phyloP scores from a whole-genome alignment of 352 stramenopile species.

The Globisporangium paddicum region DNA sequence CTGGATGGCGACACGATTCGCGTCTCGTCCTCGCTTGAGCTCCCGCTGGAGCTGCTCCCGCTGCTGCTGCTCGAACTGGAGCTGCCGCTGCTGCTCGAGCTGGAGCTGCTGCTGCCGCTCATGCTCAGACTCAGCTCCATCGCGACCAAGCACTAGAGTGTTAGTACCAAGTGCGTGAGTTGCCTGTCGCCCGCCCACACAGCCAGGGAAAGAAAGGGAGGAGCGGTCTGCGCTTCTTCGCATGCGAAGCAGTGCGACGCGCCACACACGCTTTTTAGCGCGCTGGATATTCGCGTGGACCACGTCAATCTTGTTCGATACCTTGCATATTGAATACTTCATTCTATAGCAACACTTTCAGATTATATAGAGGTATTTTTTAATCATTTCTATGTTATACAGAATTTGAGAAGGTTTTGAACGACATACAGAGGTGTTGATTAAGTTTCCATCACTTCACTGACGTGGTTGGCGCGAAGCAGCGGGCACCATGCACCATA shows the following conservation, averaged over 20 bases:
- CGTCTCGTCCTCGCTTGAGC: slow-evolving; percentile 38
- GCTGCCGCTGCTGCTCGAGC: slow-evolving; percentile 19
- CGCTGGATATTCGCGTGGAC: slow-evolving; percentile 3
- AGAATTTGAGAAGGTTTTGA: background rate
- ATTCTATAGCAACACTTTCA: background rate
- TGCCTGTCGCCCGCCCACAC: background rate
- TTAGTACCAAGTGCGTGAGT: too few relatives aligned
- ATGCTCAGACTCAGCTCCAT: slow-evolving; percentile 15
- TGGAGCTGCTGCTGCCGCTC: slow-evolving; percentile 30
- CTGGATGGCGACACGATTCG: slow-evolving; percentile 7
- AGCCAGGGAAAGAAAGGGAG: background rate
- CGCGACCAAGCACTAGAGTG: too few relatives aligned
- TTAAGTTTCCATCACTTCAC: background rate
- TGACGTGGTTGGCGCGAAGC: background rate
- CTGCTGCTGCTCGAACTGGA: slow-evolving; percentile 22
- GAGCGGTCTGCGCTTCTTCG: slow-evolving; percentile 3
- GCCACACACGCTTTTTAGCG: background rate
- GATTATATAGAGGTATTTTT: background rate
- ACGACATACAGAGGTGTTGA: background rate
- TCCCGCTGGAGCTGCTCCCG: slow-evolving; percentile 35
- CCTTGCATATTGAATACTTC: background rate
- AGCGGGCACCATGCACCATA: too few relatives aligned
- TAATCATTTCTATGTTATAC: background rate
- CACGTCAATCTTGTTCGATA: background rate
- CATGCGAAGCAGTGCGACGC: slow-evolving; percentile 4